phyloP scores from a whole-genome alignment of 192 early-diverging fungal species.

The Gonapodya prolifera region DNA sequence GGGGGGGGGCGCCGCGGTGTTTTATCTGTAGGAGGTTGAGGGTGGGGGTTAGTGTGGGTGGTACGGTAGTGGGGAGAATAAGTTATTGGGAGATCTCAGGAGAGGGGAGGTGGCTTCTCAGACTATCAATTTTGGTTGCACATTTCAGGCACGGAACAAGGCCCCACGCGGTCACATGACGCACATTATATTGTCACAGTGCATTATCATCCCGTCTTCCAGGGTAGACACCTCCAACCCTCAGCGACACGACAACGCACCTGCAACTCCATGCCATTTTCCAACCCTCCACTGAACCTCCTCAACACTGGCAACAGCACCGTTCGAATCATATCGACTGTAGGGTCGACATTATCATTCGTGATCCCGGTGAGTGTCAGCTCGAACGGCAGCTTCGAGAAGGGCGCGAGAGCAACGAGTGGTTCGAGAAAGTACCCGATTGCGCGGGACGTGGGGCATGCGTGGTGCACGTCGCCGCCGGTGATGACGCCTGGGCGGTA shows the following conservation, averaged over 20 bases:
- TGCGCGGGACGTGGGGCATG: constrained; percentile 72
- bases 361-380: constrained; percentile 84
- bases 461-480: constrained; percentile 75
- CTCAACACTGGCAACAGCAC: constrained; percentile 71
- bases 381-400: constrained; percentile 73
- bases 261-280: no score
- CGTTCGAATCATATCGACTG: constrained; percentile 83
- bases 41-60: background rate
- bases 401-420: constrained; percentile 81
- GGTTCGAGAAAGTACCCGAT: constrained; percentile 93
- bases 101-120: no score
- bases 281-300: no score
- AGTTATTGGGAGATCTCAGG: no score
- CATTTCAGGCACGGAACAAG: no score
- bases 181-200: no score
- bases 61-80: background rate
- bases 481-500: constrained; percentile 81
- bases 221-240: no score
- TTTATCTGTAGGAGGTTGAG: constrained; percentile 63
- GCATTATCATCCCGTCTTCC: no score
- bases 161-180: no score
- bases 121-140: no score
- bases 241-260: no score
- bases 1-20: constrained; percentile 78
- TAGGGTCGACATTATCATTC: constrained; percentile 81